phyloP scores from a whole-genome alignment of 192 early-diverging fungal species.

The Coemansia sp. region DNA sequence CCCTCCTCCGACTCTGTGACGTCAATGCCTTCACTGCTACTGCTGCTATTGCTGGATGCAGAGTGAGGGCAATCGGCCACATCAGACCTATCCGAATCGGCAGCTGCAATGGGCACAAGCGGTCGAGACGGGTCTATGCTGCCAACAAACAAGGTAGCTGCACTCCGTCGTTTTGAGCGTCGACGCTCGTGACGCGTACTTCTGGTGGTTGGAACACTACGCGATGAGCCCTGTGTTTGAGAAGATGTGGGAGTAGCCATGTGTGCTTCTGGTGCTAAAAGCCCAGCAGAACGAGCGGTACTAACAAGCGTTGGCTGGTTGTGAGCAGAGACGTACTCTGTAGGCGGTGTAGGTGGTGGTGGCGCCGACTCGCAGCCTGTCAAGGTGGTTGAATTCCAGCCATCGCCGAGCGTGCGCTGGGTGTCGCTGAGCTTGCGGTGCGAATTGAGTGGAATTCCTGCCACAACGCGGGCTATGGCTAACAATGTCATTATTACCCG shows the following conservation, averaged over 20 bases:
- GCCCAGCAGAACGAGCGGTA: not conserved
- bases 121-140: constrained; percentile 11
- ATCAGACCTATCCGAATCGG: constrained; percentile 4
- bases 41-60: not conserved
- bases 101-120: not conserved
- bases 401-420: constrained; percentile 33
- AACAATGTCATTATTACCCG: constrained; percentile 74
- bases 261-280: too few relatives aligned
- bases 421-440: constrained; percentile 31
- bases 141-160: constrained; percentile 37
- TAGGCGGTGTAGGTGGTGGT: constrained; percentile 4
- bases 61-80: not conserved
- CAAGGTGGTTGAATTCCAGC: constrained; percentile 47
- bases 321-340: constrained; percentile 23
- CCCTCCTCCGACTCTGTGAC: too few relatives aligned
- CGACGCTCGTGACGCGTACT: constrained; percentile 34
- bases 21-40: not conserved
- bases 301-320: constrained; percentile 42
- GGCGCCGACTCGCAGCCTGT: constrained; percentile 11
- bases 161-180: constrained; percentile 47
- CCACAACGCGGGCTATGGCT: constrained; percentile 65
- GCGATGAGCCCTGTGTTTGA: not conserved
- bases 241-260: too few relatives aligned
- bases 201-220: constrained; percentile 2
- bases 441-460: constrained; percentile 47